Evolutionary conservation across 2,329 filamentous ascomycete genomes (phyloP).

Genomic region (Ophiocordyceps camponoti-saundersi): DNA sequence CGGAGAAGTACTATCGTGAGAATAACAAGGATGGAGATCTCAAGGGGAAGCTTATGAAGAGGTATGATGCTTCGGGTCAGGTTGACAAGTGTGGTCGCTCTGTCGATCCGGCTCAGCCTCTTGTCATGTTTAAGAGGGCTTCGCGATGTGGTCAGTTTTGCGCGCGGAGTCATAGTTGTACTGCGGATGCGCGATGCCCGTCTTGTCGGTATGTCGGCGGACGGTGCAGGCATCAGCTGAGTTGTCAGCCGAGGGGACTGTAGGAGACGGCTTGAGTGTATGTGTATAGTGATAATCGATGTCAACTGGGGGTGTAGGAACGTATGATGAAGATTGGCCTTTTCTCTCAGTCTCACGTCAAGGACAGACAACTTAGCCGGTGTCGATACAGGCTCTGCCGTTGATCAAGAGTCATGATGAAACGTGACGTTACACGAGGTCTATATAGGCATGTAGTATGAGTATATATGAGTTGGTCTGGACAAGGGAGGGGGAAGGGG

Average conservation of each 20-base stretch:
- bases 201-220: slow-evolving; percentile 2
- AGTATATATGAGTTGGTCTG: too few relatives aligned
- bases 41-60: neutral
- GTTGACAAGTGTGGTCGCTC: neutral
- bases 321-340: too few relatives aligned
- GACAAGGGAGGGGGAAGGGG: too few relatives aligned
- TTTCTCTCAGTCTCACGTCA: too few relatives aligned
- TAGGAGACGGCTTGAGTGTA: neutral
- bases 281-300: too few relatives aligned
- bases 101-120: too few relatives aligned
- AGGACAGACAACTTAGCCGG: too few relatives aligned
- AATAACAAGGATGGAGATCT: neutral
- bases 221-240: slow-evolving; percentile 1
- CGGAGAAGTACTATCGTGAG: neutral
- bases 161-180: slow-evolving; percentile 2
- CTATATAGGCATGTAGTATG: too few relatives aligned
- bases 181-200: slow-evolving; percentile 1
- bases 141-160: slow-evolving; percentile 4
- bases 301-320: too few relatives aligned
- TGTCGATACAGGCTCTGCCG: too few relatives aligned
- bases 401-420: too few relatives aligned
- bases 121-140: slow-evolving; percentile 2
- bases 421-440: too few relatives aligned
- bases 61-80: neutral
- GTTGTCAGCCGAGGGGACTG: neutral